Conservation (phyloP, 2,329 filamentous ascomycete species). For the Chrysosphaeria jannelii region DNA sequence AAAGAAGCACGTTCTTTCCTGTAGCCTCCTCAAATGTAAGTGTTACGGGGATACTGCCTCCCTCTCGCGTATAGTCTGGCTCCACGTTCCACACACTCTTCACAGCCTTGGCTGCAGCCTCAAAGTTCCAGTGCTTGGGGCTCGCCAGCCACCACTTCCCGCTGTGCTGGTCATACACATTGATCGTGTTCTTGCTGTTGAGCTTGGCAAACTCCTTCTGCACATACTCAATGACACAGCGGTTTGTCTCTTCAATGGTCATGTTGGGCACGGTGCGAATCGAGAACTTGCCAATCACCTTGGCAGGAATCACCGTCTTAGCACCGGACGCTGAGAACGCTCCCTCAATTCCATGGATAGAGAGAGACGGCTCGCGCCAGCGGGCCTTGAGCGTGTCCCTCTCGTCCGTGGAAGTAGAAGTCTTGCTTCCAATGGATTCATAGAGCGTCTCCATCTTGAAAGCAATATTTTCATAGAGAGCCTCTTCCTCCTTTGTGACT, state of each 20-base stretch:
- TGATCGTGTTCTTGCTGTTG: conserved; percentile 71
- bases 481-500: conserved; percentile 58
- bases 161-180: conserved; percentile 55
- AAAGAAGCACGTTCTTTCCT: conserved; percentile 81
- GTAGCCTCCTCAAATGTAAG: conserved; percentile 93
- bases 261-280: conserved; percentile 95
- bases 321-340: conserved; percentile 80
- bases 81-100: conserved; percentile 80
- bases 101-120: conserved; percentile 79
- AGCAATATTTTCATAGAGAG: conserved; percentile 64
- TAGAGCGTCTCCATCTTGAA: conserved; percentile 94
- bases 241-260: conserved; percentile 74
- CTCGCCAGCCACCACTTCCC: conserved; percentile 98
- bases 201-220: conserved; percentile 64
- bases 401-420: conserved; percentile 65
- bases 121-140: conserved; percentile 97
- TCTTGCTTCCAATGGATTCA: conserved; percentile 70
- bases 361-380: conserved; percentile 85
- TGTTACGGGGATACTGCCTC: conserved; percentile 89
- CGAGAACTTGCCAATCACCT: conserved; percentile 94
- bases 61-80: conserved; percentile 87
- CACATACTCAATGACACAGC: conserved; percentile 56
- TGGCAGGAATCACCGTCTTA: conserved; percentile 95
- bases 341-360: conserved; percentile 80
- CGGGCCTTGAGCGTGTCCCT: conserved; percentile 81